Base-by-base conservation (phyloP, 495 filamentous ascomycete species). In the Emericellopsis terricola region DNA sequence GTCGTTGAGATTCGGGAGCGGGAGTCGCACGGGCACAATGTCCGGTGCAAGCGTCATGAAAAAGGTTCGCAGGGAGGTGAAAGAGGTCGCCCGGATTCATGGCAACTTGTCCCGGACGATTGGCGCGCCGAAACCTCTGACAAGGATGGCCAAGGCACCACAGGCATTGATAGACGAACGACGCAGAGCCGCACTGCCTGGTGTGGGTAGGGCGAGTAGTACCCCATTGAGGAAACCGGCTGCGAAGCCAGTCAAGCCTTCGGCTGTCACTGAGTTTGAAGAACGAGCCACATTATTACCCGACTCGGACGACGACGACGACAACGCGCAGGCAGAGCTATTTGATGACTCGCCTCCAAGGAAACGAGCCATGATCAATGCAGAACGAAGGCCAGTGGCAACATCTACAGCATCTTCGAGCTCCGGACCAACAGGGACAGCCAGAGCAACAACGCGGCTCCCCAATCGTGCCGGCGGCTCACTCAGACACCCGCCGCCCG, bases 101-200 rank as follows among this genome's bases (percentile, higher is more conserved):
- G 38, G 24, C 31, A 14, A 7, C 27, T 31, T 39, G 16, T 30
- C 33, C 3, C 17, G 26, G 4, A 11, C 15, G 17, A 18, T 23
- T n/a, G 11, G 18, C 9, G 19, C 19, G 14, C 32, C 32, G 15
- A 3, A 2, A 8, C 5, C 4, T 17, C 28, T 14, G 9, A 16
- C 31, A 2, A 14, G 11, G 8, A 3, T 6, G 8, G 7, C 38
- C 6, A 44, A 38, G 18, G 59, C 58, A 0, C 62, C 62, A 9
- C 21, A 38, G 2, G 41, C 42, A 15, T 55, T 63, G 57, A 14
- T 55, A 0, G 41, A 52, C 24, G 54, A 56, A 10, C 38, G 46
- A 13, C 41, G 53, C 2, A 49, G 51, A 8, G 44, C 46, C 4
- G 38, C 45, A 4, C 52, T 51, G 18, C 48, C 24, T 29, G 40